A percentile compares a stretch with the other conserved stretches of the same genome.
These are phyloP conservation scores for Coemansia sp. DNA, from an alignment of 192 early-diverging fungal species.

Conservation along the genomic window DNA sequence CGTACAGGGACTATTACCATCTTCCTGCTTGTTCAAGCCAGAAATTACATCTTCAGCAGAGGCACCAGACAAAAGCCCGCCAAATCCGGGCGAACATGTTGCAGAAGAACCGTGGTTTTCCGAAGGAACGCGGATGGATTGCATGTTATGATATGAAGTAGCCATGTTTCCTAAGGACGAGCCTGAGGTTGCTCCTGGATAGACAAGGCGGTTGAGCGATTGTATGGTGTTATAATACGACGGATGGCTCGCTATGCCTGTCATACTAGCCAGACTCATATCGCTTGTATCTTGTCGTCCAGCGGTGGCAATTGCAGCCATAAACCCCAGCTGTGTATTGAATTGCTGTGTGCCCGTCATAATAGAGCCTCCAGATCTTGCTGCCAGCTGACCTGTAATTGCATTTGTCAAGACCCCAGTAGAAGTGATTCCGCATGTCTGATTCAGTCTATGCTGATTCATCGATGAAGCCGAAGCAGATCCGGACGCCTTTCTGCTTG, in stretches of 20 bases:
- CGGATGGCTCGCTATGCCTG: constrained; percentile 18
- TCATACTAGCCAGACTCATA: constrained; percentile 32
- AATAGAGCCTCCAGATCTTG: neutral
- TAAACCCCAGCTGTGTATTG: constrained; percentile 14
- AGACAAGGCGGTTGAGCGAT: constrained; percentile 34
- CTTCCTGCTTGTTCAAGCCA: neutral
- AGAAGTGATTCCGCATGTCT: neutral
- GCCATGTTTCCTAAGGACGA: neutral
- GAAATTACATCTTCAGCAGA: neutral
- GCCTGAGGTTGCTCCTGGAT: constrained; percentile 9
- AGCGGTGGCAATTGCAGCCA: constrained; percentile 16
- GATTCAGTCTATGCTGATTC: neutral
- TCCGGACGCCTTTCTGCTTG: neutral
- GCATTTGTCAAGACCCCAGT: neutral
- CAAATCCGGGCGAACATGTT: constrained; percentile 14
- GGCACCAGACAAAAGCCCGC: constrained; percentile 10
- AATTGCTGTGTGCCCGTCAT: constrained; percentile 13
- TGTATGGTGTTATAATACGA: constrained; percentile 42
- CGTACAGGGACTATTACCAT: neutral
- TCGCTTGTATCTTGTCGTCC: constrained; percentile 17
- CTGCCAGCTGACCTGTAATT: neutral
- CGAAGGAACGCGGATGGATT: constrained; percentile 1
- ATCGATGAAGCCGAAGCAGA: neutral
- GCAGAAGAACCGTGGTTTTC: neutral
- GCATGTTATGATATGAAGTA: constrained; percentile 8